Percentiles rank a stretch among this genome's conserved stretches.
These are phyloP conservation scores for Vicia faba DNA, from an alignment of 306 rosid species.

Conservation along the genomic window DNA sequence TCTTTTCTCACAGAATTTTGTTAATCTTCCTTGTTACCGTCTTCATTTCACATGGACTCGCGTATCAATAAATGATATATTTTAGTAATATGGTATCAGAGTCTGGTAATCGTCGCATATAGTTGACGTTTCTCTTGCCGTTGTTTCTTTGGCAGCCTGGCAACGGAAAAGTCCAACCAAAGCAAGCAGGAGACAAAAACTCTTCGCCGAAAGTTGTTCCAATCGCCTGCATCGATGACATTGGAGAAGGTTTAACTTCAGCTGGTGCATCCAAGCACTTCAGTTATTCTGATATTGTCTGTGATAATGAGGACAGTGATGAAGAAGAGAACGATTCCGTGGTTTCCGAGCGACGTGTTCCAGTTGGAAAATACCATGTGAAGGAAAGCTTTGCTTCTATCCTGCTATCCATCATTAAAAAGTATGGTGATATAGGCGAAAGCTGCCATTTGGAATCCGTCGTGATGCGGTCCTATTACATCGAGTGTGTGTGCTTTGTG, in stretches of 20 bases:
- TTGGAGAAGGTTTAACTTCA: slow-evolving; percentile 36
- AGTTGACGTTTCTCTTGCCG: slow-evolving; percentile 25
- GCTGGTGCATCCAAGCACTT: slow-evolving; percentile 50
- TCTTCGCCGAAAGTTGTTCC: slow-evolving; percentile 40
- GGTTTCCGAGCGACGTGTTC: slow-evolving; percentile 68
- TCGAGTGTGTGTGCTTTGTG: slow-evolving; percentile 84
- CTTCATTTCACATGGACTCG: not conserved
- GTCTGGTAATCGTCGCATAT: not conserved
- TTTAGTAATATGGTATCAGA: not conserved
- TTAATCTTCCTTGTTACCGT: not conserved
- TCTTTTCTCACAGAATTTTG: slow-evolving; percentile 20
- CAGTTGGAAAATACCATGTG: slow-evolving; percentile 80
- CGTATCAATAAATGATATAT: not conserved
- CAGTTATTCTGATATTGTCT: slow-evolving; percentile 45
- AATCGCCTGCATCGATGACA: slow-evolving; percentile 39
- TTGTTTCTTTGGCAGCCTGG: slow-evolving; percentile 51
- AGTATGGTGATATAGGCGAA: slow-evolving; percentile 81
- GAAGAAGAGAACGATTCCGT: slow-evolving; percentile 62
- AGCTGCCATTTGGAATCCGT: slow-evolving; percentile 83
- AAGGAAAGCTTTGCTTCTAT: slow-evolving; percentile 77
- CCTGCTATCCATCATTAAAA: slow-evolving; percentile 63
- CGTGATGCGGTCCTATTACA: slow-evolving; percentile 79
- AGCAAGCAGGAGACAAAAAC: slow-evolving; percentile 40
- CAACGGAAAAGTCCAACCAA: slow-evolving; percentile 42
- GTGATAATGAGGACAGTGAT: slow-evolving; percentile 57